Evolutionary conservation across 345 rosid genomes (phyloP).

Genomic region (Xanthoceras sorbifolium): DNA sequence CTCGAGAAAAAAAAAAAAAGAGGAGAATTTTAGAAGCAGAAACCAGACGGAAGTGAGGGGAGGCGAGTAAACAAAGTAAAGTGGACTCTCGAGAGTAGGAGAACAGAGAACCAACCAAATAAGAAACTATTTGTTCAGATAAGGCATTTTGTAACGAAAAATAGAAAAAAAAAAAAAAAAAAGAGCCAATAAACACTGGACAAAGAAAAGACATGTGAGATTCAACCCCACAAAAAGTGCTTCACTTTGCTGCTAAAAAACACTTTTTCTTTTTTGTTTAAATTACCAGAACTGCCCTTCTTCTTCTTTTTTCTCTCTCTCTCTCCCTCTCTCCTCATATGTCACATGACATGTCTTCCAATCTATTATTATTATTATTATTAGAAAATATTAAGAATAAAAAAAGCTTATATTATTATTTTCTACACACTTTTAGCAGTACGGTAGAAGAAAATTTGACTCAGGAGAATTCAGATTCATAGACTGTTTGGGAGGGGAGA

Average conservation of each 20-base stretch:
- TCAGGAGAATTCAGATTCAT: neutral
- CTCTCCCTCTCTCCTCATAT: neutral
- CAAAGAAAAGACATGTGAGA: slow-evolving; percentile 34
- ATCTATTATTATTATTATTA: neutral
- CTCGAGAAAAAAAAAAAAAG: too few relatives aligned
- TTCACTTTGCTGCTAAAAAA: slow-evolving; percentile 14
- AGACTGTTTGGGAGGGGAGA: neutral
- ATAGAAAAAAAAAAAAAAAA: neutral
- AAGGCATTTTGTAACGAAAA: slow-evolving; percentile 29
- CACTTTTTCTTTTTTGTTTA: neutral
- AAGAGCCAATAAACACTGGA: slow-evolving; percentile 9
- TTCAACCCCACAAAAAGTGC: slow-evolving; percentile 38
- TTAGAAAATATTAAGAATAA: too few relatives aligned
- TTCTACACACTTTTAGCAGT: neutral
- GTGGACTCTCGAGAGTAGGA: neutral
- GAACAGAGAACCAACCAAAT: neutral
- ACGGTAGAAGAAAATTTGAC: slow-evolving; percentile 11
- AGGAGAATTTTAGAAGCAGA: neutral
- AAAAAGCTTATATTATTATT: too few relatives aligned
- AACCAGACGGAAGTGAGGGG: neutral
- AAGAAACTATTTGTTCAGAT: slow-evolving; percentile 26
- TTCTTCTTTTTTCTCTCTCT: neutral
- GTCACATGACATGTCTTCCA: neutral
- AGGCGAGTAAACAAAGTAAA: neutral
- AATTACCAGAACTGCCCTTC: slow-evolving; percentile 12